phyloP scores from a whole-genome alignment of 306 rosid genomes.

The Vigna reflexopilosa region DNA sequence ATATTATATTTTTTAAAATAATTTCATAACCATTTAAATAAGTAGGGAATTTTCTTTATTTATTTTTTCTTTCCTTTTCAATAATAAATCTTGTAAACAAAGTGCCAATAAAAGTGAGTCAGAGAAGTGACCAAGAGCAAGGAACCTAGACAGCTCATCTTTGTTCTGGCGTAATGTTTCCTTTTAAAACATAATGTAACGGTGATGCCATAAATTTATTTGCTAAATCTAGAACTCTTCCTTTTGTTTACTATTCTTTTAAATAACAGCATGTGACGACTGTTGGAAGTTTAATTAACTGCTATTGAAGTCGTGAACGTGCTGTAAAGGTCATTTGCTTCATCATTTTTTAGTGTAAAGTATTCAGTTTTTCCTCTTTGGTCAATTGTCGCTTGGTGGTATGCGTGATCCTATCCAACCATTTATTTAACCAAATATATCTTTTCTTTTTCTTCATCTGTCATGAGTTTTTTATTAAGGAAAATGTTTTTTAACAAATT shows the following conservation, averaged over 20 bases:
- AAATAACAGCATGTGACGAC: constrained; percentile 18
- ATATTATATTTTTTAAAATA: too few relatives aligned
- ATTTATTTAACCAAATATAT: background rate
- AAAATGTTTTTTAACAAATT: too few relatives aligned
- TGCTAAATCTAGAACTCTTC: background rate
- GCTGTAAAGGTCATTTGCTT: background rate
- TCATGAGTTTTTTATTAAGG: background rate
- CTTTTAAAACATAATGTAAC: background rate
- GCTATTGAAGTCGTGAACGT: background rate
- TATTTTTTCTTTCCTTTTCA: too few relatives aligned
- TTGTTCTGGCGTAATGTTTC: background rate
- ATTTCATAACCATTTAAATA: too few relatives aligned
- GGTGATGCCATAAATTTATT: background rate
- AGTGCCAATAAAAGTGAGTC: background rate
- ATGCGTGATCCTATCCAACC: background rate
- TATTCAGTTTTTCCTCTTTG: background rate
- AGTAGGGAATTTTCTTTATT: too few relatives aligned
- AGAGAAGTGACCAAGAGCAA: background rate
- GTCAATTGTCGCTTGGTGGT: background rate
- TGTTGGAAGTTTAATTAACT: background rate
- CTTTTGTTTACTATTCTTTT: background rate
- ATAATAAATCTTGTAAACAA: background rate
- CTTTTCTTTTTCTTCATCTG: background rate
- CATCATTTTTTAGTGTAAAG: background rate
- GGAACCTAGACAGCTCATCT: constrained; percentile 5